phyloP scores from a whole-genome alignment of 148 eudicot genomes.

The Salicornia ramosissima region DNA sequence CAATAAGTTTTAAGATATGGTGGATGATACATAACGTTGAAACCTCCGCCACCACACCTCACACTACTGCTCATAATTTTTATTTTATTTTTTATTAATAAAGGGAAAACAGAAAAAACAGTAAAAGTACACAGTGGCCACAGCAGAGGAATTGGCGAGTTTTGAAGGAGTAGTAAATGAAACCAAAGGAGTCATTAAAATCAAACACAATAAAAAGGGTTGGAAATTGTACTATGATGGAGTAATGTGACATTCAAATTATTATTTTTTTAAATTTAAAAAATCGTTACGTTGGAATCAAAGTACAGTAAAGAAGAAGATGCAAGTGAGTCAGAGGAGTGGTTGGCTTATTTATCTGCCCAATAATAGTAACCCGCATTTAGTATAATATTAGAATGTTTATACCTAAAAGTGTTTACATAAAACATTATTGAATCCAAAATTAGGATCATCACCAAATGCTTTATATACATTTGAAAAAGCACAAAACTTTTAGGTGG shows the following conservation, averaged over 20 bases:
- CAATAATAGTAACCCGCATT: conserved; percentile 23
- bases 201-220: background rate
- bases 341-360: conserved; percentile 34
- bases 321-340: conserved; percentile 30
- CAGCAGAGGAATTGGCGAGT: background rate
- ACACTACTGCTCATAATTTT: too few relatives aligned
- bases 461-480: background rate
- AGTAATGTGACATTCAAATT: background rate
- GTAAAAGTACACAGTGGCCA: conserved; percentile 5
- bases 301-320: conserved; percentile 18
- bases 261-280: background rate
- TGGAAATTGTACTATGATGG: conserved; percentile 7
- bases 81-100: too few relatives aligned
- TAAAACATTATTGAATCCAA: conserved; percentile 2
- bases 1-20: too few relatives aligned
- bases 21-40: too few relatives aligned
- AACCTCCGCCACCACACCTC: too few relatives aligned
- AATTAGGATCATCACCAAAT: background rate
- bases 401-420: background rate
- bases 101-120: too few relatives aligned
- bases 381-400: conserved; percentile 22
- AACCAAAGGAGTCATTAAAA: background rate
- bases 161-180: background rate
- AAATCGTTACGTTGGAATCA: background rate
- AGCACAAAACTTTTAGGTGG: conserved; percentile 11